These are phyloP conservation scores for Phytophthora parvispora DNA, from an alignment of 352 stramenopile species.

Conservation along the genomic window DNA sequence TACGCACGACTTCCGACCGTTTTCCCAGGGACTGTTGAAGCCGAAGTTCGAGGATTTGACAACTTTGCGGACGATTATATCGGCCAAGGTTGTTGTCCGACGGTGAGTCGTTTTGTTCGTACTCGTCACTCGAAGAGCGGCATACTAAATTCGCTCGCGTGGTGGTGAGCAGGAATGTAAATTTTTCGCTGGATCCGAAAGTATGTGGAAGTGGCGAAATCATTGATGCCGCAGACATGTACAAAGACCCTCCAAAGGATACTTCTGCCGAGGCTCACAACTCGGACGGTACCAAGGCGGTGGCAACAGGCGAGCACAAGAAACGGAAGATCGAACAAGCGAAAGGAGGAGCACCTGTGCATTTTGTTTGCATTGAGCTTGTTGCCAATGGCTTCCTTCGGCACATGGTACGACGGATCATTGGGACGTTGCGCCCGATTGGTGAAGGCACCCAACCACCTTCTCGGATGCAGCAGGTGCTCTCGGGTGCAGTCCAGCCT, in stretches of 20 bases:
- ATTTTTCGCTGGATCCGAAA: constrained; percentile 74
- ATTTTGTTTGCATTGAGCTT: constrained; percentile 89
- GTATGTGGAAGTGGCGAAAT: constrained; percentile 67
- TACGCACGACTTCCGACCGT: constrained; percentile 82
- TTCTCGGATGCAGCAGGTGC: constrained; percentile 72
- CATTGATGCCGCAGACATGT: constrained; percentile 52
- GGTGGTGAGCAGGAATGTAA: constrained; percentile 60
- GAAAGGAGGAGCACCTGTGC: constrained; percentile 36
- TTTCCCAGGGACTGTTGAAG: constrained; percentile 83
- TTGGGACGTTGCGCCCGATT: constrained; percentile 83
- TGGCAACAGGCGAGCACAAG: constrained; percentile 42
- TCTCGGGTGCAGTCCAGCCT: constrained; percentile 57
- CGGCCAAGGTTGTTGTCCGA: constrained; percentile 64
- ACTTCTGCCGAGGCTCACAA: constrained; percentile 7
- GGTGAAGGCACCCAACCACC: constrained; percentile 73
- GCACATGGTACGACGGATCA: constrained; percentile 91
- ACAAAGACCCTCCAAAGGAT: constrained; percentile 13
- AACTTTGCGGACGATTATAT: constrained; percentile 78
- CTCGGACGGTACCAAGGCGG: constrained; percentile 15
- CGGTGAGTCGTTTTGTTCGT: constrained; percentile 39
- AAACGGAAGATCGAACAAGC: constrained; percentile 43
- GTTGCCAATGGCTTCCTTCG: constrained; percentile 87
- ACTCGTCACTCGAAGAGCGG: background rate
- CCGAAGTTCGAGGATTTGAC: constrained; percentile 64
- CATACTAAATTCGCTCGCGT: too few species aligned